Conservation (phyloP, 805 yeast genomes). For the Yarrowia divulgata region DNA sequence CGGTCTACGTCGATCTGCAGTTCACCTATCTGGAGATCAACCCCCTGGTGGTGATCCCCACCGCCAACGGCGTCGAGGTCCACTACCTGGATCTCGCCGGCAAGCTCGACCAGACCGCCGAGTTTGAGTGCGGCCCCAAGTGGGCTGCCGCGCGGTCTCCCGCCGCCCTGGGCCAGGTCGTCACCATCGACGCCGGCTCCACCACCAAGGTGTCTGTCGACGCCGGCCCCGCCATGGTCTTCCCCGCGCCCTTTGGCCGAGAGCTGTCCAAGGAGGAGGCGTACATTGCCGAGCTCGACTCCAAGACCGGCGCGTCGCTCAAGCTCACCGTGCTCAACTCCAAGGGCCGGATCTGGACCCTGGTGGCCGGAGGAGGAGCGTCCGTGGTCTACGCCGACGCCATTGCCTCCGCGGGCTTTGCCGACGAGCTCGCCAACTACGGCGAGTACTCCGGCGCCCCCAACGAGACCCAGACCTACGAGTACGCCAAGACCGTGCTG, state of each 20-base stretch:
- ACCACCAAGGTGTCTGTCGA: slow-evolving; percentile 49
- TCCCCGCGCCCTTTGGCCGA: slow-evolving; percentile 59
- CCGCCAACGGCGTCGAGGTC: slow-evolving; percentile 52
- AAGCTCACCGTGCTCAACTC: slow-evolving; percentile 56
- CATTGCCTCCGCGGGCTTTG: slow-evolving; percentile 57
- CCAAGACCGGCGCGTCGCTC: slow-evolving; percentile 58
- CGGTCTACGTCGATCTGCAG: slow-evolving; percentile 57
- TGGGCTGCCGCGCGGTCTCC: slow-evolving; percentile 59
- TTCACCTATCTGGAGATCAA: slow-evolving; percentile 58
- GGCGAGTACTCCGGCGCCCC: slow-evolving; percentile 60
- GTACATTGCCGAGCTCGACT: slow-evolving; percentile 57
- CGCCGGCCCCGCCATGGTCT: slow-evolving; percentile 58
- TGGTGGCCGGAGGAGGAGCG: slow-evolving; percentile 60
- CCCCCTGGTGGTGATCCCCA: slow-evolving; percentile 56
- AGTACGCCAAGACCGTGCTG: slow-evolving; percentile 57
- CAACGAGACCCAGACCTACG: slow-evolving; percentile 57
- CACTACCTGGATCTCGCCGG: slow-evolving; percentile 59
- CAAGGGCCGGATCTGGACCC: slow-evolving; percentile 57
- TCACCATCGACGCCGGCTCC: slow-evolving; percentile 42
- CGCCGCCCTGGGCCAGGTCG: slow-evolving; percentile 52
- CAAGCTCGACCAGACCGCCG: slow-evolving; percentile 58
- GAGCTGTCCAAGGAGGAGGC: slow-evolving; percentile 56
- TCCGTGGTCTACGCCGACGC: slow-evolving; percentile 59
- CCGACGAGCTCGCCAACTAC: slow-evolving; percentile 56
- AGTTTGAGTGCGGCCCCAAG: slow-evolving; percentile 58